Base-by-base conservation (phyloP, 2,329 filamentous ascomycete species). In the Dryadomyces quercivorus region DNA sequence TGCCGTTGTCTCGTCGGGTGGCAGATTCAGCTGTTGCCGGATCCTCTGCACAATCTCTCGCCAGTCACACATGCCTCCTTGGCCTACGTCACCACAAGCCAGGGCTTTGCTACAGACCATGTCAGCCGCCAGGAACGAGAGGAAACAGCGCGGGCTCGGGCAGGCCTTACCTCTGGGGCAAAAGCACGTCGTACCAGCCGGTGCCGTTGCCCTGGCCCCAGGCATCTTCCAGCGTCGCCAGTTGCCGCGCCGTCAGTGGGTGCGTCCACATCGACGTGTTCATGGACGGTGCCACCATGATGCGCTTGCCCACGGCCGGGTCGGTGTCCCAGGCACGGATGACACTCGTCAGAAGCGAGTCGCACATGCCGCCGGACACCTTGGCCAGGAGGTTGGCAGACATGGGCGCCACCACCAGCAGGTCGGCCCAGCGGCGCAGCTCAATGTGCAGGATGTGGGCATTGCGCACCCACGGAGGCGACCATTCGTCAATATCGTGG, bases 211-310 rank as follows among this genome's bases (percentile, higher is more conserved):
- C 40, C 1, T 61, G 59, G 16, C 83, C 84, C 89, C 90, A 95
- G 56, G 90, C 86, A 50, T 85, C 77, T 59, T 84, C 77, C 49
- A 96, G 70, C 0, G 86, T 72, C 44, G 71, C 71, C 42, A 95
- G 69, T 59, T 95, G 88, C 59, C 78, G 81, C 51, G 70, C 75
- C 1, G 91, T 95, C 48, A 95, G 72, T 2, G 90, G 91, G 65
- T 96, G 89, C 54, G 76, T 74, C 85, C 87, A 95, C 91, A 95
- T 95, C 4, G 84, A 82, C 22, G 82, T 89, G 66, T 96, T 95
- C 88, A 95, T 95, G 34, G 86, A 59, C 40, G 58, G 66, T 2
- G 86, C 86, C 0, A 92, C 85, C 1, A 93, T 63, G 40, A 95
- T 88, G 59, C 75, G 78, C 67, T 84, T 85, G 66, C 75, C 80